Conservation (phyloP, 306 rosid species). For the Prunus salicina region DNA sequence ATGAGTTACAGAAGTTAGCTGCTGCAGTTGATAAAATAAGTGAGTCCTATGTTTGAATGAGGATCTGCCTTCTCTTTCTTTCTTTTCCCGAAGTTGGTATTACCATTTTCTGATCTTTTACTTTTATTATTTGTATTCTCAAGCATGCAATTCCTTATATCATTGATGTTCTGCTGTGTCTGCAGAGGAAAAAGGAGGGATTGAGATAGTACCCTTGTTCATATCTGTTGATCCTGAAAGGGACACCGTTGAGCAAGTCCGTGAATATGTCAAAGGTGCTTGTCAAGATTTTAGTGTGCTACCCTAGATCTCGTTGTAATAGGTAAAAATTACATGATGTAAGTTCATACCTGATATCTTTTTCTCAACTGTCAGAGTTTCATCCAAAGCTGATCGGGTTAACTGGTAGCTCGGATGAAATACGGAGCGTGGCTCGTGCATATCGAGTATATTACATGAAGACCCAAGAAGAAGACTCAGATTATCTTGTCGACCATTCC, state of each 20-base stretch:
- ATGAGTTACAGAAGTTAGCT: constrained; percentile 77
- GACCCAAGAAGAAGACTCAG: constrained; percentile 85
- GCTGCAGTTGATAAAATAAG: constrained; percentile 93
- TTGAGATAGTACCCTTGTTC: constrained; percentile 73
- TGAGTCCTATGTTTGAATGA: constrained; percentile 29
- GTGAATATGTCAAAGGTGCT: constrained; percentile 85
- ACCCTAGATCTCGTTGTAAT: not conserved
- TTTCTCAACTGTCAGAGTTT: constrained; percentile 53
- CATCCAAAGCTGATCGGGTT: constrained; percentile 80
- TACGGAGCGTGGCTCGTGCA: constrained; percentile 76
- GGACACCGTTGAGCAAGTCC: constrained; percentile 93
- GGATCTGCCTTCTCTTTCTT: not conserved
- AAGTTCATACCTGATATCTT: constrained; percentile 2
- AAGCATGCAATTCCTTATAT: not conserved
- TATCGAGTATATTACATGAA: constrained; percentile 97
- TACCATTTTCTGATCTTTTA: not conserved
- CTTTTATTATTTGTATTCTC: not conserved
- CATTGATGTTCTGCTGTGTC: not conserved
- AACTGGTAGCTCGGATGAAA: constrained; percentile 70
- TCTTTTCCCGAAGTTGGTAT: not conserved
- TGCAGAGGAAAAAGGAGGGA: constrained; percentile 65
- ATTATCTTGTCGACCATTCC: constrained; percentile 97
- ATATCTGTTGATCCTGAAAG: constrained; percentile 98
- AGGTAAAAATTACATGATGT: not conserved
- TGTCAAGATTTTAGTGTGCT: not conserved